Base-by-base conservation (phyloP, 768 basidiomycete species). In the Naganishia antarctica region DNA sequence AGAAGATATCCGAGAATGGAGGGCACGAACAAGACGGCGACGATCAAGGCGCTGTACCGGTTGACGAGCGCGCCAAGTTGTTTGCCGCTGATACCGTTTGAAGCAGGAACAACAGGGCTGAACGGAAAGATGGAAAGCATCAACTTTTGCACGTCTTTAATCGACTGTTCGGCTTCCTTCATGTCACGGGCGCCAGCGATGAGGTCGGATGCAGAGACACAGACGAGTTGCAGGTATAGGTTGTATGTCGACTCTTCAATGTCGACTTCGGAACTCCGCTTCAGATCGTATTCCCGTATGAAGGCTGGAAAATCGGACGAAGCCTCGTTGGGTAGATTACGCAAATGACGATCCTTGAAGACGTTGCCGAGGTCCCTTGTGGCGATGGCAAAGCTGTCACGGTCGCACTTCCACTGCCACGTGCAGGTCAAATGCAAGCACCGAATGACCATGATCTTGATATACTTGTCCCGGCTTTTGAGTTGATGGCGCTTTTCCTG, bases 51-150 rank as follows among this genome's bases (percentile, higher is more conserved):
- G 51, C 83, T 84, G 70, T 89, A 85, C 9, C 91, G 85, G 76
- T 96, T 96, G 76, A 87, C 84, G 34, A 94, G 80, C 82, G 85
- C 85, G 0, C 89, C 87, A 1, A 88, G 80, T 40, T 88, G 84
- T 34, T 82, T 79, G 2, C 74, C 66, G 0, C 80, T 78, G 0
- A 83, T 83, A 3, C 73, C 78, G 0, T 76, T 74, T 44, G 84
- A 82, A 3, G 82, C 82, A 78, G 87, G 88, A 1, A 84, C 81
- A 7, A 90, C 81, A 3, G 85, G 80, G 26, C 85, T 84, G 29
- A 90, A 82, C 0, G 91, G 90, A 18, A 86, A 82, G 6, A 86
- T 82, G 25, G 89, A 80, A 8, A 87, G 84, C 44, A 91, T 77
- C 9, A 93, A 78, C 69, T 90, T 88, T 72, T 84, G 71, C 82